Evolutionary conservation across 1,284 basidiomycete genomes (phyloP).

Genomic region (Baeospora myosura): DNA sequence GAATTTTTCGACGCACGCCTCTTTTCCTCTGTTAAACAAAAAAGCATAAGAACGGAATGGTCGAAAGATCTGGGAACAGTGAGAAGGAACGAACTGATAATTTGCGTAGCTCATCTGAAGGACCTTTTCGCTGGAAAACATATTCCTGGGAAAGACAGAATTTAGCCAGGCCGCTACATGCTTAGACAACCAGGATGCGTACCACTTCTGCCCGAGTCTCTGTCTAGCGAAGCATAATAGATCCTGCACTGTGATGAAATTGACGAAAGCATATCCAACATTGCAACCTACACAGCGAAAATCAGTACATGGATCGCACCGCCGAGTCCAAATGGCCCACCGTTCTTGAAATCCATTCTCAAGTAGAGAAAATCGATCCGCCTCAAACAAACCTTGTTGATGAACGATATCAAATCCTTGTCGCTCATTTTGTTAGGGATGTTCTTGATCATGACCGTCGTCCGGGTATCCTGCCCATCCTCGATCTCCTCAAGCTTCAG

Average conservation of each 20-base stretch:
- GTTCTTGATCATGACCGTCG: constrained; percentile 85
- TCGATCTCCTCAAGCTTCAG: constrained; percentile 67
- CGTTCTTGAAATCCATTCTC: constrained; percentile 77
- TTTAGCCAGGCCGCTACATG: constrained; percentile 1
- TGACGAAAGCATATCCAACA: constrained; percentile 83
- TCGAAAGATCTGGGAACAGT: constrained; percentile 9
- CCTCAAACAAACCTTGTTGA: constrained; percentile 58
- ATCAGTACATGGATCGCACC: background rate
- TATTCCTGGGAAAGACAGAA: constrained; percentile 54
- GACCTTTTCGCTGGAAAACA: constrained; percentile 83
- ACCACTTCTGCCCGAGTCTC: constrained; percentile 75
- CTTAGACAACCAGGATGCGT: constrained; percentile 8
- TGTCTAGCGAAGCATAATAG: constrained; percentile 67
- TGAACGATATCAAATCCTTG: constrained; percentile 62
- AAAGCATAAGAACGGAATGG: constrained; percentile 5
- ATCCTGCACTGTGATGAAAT: constrained; percentile 74
- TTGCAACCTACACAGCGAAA: constrained; percentile 55
- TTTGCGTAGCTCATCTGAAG: constrained; percentile 83
- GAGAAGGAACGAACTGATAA: constrained; percentile 55
- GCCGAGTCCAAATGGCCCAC: constrained; percentile 29
- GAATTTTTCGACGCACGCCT: constrained; percentile 80
- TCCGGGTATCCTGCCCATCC: constrained; percentile 70
- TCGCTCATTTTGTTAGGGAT: constrained; percentile 86
- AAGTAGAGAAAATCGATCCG: constrained; percentile 80
- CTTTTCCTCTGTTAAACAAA: constrained; percentile 57